Evolutionary conservation across 192 early-diverging fungal species (phyloP).

Genomic region (Backusella australiensis): DNA sequence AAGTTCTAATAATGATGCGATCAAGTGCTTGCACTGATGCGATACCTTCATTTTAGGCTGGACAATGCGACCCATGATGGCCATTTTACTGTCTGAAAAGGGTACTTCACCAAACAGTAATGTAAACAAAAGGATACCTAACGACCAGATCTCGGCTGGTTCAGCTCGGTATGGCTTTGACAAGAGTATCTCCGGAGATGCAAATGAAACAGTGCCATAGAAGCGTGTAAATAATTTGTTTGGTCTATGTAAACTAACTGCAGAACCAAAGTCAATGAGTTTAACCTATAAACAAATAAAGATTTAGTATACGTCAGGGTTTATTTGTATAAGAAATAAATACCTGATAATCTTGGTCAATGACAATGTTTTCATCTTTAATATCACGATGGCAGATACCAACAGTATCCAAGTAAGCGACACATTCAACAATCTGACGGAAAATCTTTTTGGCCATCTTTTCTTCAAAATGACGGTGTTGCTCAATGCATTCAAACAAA

Average conservation of each 20-base stretch:
- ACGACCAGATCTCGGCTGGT: conserved; percentile 69
- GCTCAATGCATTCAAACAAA: conserved; percentile 78
- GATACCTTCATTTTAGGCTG: conserved; percentile 40
- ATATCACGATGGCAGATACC: conserved; percentile 79
- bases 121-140: conserved; percentile 65
- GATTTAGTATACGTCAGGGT: background rate
- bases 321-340: background rate
- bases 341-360: conserved; percentile 37
- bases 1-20: conserved; percentile 62
- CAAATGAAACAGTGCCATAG: conserved; percentile 54
- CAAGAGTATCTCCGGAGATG: conserved; percentile 64
- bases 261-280: conserved; percentile 69
- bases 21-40: conserved; percentile 46
- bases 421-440: conserved; percentile 63
- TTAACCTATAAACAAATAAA: conserved; percentile 37
- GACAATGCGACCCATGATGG: conserved; percentile 37
- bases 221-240: conserved; percentile 39
- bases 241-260: conserved; percentile 29
- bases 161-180: conserved; percentile 59
- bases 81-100: conserved; percentile 46
- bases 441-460: conserved; percentile 62
- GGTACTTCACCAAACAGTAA: conserved; percentile 59
- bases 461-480: conserved; percentile 61
- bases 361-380: conserved; percentile 72
- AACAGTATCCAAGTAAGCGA: conserved; percentile 59